phyloP scores from a whole-genome alignment of 495 filamentous ascomycete species.

The Penicillium coffeae region DNA sequence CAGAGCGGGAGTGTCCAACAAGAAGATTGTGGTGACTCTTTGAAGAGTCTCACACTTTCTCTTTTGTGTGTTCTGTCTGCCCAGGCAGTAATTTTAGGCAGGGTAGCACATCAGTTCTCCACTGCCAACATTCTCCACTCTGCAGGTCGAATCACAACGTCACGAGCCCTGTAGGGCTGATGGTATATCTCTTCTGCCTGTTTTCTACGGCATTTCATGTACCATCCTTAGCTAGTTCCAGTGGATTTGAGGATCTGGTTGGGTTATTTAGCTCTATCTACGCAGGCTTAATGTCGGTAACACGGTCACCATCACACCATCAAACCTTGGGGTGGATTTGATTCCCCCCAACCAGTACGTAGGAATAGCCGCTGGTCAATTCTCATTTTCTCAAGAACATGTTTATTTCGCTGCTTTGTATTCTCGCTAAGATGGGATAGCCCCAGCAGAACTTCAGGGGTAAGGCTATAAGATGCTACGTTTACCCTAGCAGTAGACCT shows the following conservation, averaged over 20 bases:
- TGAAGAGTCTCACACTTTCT: neutral
- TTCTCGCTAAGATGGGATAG: too few species aligned
- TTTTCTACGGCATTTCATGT: neutral
- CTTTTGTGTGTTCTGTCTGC: neutral
- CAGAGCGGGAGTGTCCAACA: constrained; percentile 31
- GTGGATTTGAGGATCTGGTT: neutral
- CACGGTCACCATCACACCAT: neutral
- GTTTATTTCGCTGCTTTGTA: too few species aligned
- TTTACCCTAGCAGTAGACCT: neutral
- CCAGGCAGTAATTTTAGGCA: too few species aligned
- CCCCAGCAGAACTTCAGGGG: too few species aligned
- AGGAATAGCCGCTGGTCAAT: neutral
- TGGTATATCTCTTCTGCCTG: neutral
- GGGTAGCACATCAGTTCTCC: too few species aligned
- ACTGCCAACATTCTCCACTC: neutral
- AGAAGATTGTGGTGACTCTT: constrained; percentile 26
- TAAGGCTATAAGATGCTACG: neutral
- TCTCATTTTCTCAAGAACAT: too few species aligned
- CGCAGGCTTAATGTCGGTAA: neutral
- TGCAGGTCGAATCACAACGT: constrained; percentile 4
- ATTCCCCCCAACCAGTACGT: neutral
- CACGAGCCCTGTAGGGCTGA: constrained; percentile 11
- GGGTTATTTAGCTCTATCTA: too few species aligned
- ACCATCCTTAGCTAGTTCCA: neutral
- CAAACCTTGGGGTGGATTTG: neutral